Evolutionary conservation across 768 basidiomycete genomes (phyloP).

Genomic region (Candolleomyces aberdarensis): DNA sequence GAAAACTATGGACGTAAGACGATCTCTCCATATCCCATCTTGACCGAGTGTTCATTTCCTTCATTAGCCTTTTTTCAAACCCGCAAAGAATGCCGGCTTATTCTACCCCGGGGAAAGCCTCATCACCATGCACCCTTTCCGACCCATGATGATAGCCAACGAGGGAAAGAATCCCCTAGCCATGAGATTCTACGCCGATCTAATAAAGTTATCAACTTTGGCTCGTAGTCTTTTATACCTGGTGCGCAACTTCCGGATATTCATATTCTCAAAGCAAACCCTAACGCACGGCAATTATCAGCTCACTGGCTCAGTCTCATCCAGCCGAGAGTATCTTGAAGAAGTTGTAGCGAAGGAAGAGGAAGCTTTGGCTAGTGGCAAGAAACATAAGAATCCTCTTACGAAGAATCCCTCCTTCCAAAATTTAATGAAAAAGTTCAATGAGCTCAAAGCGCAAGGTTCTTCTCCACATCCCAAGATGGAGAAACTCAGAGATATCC

Average conservation of each 20-base stretch:
- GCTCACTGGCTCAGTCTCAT: conserved; percentile 3
- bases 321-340: conserved; percentile 50
- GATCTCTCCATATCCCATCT: background rate
- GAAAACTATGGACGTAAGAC: conserved; percentile 69
- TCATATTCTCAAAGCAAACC: background rate
- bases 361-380: conserved; percentile 28
- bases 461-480: conserved; percentile 87
- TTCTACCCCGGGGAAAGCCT: conserved; percentile 32
- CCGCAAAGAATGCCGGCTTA: conserved; percentile 7
- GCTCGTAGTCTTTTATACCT: conserved; percentile 88
- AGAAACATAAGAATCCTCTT: conserved; percentile 43
- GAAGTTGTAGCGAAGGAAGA: conserved; percentile 41
- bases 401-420: conserved; percentile 58
- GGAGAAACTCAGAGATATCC: conserved; percentile 71
- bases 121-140: conserved; percentile 39
- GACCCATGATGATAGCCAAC: conserved; percentile 54
- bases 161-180: conserved; percentile 52
- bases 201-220: conserved; percentile 53
- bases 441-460: conserved; percentile 50
- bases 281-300: background rate
- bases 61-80: conserved; percentile 21
- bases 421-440: conserved; percentile 64
- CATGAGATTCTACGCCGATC: conserved; percentile 47
- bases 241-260: conserved; percentile 39
- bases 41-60: background rate